Conservation (phyloP, 306 rosid genomes). For the Echinosophora koreensis region DNA sequence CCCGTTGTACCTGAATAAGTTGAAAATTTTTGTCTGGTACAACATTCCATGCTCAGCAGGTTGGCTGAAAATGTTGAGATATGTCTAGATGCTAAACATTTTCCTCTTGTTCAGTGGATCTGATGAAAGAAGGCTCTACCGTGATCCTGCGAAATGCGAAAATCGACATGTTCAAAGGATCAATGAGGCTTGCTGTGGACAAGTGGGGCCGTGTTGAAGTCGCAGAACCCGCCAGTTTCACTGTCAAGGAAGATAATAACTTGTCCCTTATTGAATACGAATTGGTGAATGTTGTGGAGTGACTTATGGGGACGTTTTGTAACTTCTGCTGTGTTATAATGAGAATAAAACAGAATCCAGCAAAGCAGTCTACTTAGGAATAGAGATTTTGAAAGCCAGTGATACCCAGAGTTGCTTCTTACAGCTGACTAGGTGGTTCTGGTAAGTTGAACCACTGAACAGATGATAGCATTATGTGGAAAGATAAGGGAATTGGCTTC, state of each 20-base stretch:
- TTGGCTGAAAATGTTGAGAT: neutral
- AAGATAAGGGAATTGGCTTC: conserved; percentile 56
- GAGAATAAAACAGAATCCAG: conserved; percentile 60
- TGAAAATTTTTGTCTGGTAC: neutral
- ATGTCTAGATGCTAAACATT: neutral
- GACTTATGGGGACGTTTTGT: conserved; percentile 46
- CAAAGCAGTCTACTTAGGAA: conserved; percentile 54
- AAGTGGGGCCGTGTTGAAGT: conserved; percentile 72
- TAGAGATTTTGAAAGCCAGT: conserved; percentile 61
- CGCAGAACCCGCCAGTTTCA: conserved; percentile 61
- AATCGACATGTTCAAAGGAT: conserved; percentile 70
- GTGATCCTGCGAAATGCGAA: conserved; percentile 63
- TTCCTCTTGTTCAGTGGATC: conserved; percentile 53
- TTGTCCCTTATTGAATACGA: conserved; percentile 66
- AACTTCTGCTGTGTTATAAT: conserved; percentile 52
- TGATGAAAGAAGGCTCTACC: conserved; percentile 65
- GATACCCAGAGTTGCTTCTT: conserved; percentile 49
- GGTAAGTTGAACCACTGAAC: conserved; percentile 51
- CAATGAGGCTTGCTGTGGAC: conserved; percentile 74
- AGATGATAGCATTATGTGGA: conserved; percentile 56
- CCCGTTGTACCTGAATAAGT: neutral
- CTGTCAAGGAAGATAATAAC: conserved; percentile 70
- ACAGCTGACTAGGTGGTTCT: conserved; percentile 50
- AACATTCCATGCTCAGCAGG: neutral
- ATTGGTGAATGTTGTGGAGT: conserved; percentile 68